Percentiles rank a stretch among this genome's conserved stretches.
Conservation (phyloP, 495 filamentous ascomycete genomes). For the Pyrenopolyporus hunteri region DNA sequence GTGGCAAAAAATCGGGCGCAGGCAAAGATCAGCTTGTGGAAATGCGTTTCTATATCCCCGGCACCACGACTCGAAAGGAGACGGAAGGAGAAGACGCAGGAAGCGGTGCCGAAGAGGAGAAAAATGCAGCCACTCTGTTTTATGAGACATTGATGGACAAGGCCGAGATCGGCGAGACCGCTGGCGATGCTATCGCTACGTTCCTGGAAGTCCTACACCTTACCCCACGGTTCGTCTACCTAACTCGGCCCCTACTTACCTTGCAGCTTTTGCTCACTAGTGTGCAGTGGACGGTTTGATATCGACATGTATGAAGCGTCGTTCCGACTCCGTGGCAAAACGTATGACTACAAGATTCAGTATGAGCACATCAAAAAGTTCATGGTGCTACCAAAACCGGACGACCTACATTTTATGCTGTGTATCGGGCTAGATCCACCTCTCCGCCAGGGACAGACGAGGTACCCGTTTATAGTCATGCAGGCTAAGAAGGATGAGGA, state of each 20-base stretch:
- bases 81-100: slow-evolving; percentile 75
- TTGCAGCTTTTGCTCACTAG: slow-evolving; percentile 40
- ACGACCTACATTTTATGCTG: slow-evolving; percentile 93
- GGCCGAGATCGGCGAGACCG: slow-evolving; percentile 98
- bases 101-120: slow-evolving; percentile 77
- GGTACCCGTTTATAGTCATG: slow-evolving; percentile 99
- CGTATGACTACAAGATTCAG: slow-evolving; percentile 99
- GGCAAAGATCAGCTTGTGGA: slow-evolving; percentile 93
- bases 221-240: slow-evolving; percentile 80
- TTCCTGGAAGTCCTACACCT: slow-evolving; percentile 97
- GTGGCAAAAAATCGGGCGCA: slow-evolving; percentile 86
- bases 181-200: slow-evolving; percentile 94
- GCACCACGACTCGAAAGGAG: slow-evolving; percentile 84
- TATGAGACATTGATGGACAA: slow-evolving; percentile 98
- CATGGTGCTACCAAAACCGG: slow-evolving; percentile 95
- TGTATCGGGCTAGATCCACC: slow-evolving; percentile 95
- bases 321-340: slow-evolving; percentile 97
- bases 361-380: slow-evolving; percentile 98
- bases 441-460: slow-evolving; percentile 94
- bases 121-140: slow-evolving; percentile 92
- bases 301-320: slow-evolving; percentile 99
- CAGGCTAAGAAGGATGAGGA: slow-evolving; percentile 98
- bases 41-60: slow-evolving; percentile 99
- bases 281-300: slow-evolving; percentile 93
- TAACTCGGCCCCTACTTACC: background rate